These are phyloP conservation scores for Petunia axillaris DNA, from an alignment of 257 asterid species.

Conservation along the genomic window DNA sequence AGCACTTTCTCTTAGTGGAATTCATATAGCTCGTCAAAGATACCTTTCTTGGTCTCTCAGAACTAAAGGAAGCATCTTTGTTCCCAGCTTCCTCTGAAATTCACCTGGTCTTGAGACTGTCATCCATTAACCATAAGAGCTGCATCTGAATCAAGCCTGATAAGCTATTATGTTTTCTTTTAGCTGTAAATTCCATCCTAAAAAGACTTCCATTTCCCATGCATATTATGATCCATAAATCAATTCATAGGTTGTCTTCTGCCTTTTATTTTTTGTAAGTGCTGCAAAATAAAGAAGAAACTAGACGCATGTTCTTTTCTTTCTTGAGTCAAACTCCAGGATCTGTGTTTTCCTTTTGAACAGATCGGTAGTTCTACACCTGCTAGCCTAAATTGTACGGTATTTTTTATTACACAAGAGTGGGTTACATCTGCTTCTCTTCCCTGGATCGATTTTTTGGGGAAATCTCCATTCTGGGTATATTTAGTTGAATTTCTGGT, in stretches of 20 bases:
- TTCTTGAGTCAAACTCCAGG: neutral
- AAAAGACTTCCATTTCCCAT: neutral
- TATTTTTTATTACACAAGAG: neutral
- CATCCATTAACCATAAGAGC: neutral
- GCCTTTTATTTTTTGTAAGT: constrained; percentile 9
- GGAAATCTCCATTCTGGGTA: neutral
- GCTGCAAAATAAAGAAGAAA: constrained; percentile 11
- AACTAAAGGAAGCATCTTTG: constrained; percentile 1
- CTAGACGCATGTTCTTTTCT: neutral
- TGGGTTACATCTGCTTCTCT: neutral
- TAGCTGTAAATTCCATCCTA: neutral
- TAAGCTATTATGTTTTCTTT: neutral
- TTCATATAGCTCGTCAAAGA: neutral
- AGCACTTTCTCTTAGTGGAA: neutral
- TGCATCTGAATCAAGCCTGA: constrained; percentile 7
- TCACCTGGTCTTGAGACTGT: neutral
- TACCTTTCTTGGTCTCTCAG: constrained; percentile 1
- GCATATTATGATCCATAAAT: constrained; percentile 8
- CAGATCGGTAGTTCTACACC: neutral
- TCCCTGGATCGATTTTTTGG: neutral
- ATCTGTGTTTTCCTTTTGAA: constrained; percentile 9
- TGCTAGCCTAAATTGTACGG: neutral
- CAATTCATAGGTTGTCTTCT: constrained; percentile 14
- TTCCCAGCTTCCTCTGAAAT: too few species aligned
- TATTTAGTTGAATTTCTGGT: neutral